A percentile compares a stretch with the other conserved stretches of the same genome.
Conservation (phyloP, 2,329 filamentous ascomycete genomes). For the Botrytis medusae region DNA sequence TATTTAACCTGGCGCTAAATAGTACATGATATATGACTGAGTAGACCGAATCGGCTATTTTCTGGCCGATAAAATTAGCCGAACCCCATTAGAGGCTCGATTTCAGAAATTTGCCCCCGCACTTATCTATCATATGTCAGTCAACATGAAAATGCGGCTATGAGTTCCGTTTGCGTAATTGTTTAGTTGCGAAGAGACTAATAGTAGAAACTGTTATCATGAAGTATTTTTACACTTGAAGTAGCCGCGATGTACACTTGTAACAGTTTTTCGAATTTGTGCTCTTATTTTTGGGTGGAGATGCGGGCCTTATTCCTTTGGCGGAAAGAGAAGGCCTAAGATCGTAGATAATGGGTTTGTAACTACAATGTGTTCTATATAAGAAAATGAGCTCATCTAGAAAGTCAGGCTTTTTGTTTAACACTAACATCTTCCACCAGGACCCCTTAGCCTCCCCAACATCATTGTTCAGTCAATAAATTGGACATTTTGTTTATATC, state of each 20-base stretch:
- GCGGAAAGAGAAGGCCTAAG: background rate
- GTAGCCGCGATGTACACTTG: background rate
- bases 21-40: background rate
- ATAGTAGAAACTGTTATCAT: background rate
- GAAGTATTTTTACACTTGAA: background rate
- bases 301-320: background rate
- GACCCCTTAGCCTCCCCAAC: background rate
- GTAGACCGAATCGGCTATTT: background rate
- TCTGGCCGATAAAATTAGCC: background rate
- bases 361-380: background rate
- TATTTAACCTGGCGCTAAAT: background rate
- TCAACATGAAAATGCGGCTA: background rate
- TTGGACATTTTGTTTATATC: fast-evolving
- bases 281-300: background rate
- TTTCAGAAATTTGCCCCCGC: background rate
- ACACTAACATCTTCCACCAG: background rate
- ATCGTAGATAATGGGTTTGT: too few species aligned
- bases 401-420: background rate
- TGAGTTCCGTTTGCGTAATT: background rate
- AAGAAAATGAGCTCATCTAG: background rate
- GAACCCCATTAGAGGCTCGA: background rate
- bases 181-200: fast-evolving
- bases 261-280: background rate
- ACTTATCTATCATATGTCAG: background rate
- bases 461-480: background rate